phyloP scores from a whole-genome alignment of 257 asterid species.

The Solanum appendiculatum region DNA sequence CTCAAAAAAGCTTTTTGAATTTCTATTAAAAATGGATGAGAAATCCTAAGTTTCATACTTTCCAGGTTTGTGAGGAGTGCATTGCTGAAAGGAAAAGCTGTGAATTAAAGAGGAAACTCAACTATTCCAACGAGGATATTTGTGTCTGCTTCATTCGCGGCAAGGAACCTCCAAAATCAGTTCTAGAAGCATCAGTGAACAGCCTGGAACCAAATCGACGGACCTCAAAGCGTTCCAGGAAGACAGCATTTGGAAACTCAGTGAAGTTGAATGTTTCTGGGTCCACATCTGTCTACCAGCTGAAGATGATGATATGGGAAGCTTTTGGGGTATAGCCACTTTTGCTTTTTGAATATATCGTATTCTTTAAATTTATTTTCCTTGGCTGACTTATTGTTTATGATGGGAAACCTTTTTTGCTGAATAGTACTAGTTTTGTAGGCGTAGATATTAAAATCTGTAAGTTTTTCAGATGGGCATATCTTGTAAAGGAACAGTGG shows the following conservation, averaged over 20 bases:
- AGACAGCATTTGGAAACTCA: slow-evolving; percentile 72
- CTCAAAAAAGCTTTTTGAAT: neutral
- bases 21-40: neutral
- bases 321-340: slow-evolving; percentile 73
- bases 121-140: slow-evolving; percentile 78
- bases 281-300: slow-evolving; percentile 79
- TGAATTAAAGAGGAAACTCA: slow-evolving; percentile 80
- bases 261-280: slow-evolving; percentile 79
- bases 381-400: neutral
- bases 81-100: slow-evolving; percentile 87
- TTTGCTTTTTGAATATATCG: neutral
- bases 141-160: slow-evolving; percentile 74
- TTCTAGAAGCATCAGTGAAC: slow-evolving; percentile 74
- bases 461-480: neutral
- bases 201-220: slow-evolving; percentile 66
- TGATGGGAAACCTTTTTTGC: neutral
- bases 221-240: slow-evolving; percentile 88
- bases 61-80: slow-evolving; percentile 92
- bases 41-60: neutral
- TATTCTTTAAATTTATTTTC: neutral
- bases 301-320: slow-evolving; percentile 99
- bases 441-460: neutral
- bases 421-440: neutral
- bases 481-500: neutral
- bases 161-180: slow-evolving; percentile 92